A percentile compares a stretch with the other conserved stretches of the same genome.
phyloP scores from a whole-genome alignment of 768 basidiomycete genomes.

The Lyophyllum shimeji region DNA sequence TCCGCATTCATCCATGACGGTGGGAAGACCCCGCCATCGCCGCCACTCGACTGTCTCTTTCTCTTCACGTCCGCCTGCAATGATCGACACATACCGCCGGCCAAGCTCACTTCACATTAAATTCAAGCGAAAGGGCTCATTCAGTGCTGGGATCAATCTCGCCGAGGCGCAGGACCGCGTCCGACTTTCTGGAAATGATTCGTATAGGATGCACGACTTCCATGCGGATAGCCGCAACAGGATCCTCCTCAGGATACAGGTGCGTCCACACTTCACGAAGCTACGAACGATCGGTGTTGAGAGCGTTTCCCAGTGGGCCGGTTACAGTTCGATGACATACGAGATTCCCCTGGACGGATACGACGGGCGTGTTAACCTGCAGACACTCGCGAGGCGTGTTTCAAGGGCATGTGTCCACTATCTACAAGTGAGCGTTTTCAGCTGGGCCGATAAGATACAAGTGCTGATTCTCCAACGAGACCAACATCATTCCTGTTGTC shows the following conservation, averaged over 20 bases:
- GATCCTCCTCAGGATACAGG: constrained; percentile 63
- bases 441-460: background rate
- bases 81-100: constrained; percentile 45
- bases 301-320: constrained; percentile 54
- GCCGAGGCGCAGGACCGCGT: constrained; percentile 68
- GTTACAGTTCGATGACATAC: constrained; percentile 69
- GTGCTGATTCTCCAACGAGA: constrained; percentile 34
- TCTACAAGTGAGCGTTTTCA: constrained; percentile 52
- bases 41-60: constrained; percentile 55
- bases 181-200: constrained; percentile 58
- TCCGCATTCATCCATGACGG: constrained; percentile 25
- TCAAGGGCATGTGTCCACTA: constrained; percentile 74
- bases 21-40: constrained; percentile 38
- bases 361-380: constrained; percentile 61
- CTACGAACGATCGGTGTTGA: background rate
- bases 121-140: constrained; percentile 73
- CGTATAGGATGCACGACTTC: constrained; percentile 63
- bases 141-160: constrained; percentile 63
- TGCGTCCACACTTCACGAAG: constrained; percentile 25
- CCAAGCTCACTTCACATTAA: constrained; percentile 56
- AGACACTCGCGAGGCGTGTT: constrained; percentile 67
- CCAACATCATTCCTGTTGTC: constrained; percentile 66
- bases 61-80: constrained; percentile 30
- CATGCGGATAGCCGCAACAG: constrained; percentile 60
- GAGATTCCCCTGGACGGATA: constrained; percentile 73